Percentiles rank a stretch among this genome's conserved stretches.
Conservation (phyloP, 2,329 filamentous ascomycete genomes). For the Pochonia chlamydosporia region DNA sequence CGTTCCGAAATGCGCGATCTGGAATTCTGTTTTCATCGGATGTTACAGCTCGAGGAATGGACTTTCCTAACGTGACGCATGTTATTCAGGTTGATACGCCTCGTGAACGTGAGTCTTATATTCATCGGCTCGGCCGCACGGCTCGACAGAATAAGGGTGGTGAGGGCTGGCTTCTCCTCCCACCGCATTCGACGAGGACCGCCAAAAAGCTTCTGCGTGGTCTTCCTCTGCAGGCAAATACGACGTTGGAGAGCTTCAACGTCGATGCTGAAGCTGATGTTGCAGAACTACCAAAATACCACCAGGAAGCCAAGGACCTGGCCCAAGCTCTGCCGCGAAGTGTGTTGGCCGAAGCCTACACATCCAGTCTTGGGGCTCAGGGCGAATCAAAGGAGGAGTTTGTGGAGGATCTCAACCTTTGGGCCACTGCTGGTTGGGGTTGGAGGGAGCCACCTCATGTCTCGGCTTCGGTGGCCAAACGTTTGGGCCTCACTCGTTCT, state of each 20-base stretch:
- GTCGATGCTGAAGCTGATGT: constrained; percentile 49
- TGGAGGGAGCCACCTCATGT: constrained; percentile 40
- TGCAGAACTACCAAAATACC: constrained; percentile 38
- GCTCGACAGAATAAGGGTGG: constrained; percentile 69
- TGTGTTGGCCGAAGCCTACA: constrained; percentile 41
- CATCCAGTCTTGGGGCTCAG: constrained; percentile 50
- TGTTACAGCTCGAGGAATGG: constrained; percentile 77
- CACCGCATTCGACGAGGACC: constrained; percentile 43
- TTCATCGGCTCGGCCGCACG: constrained; percentile 72
- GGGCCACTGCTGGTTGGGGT: constrained; percentile 46
- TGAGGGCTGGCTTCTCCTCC: constrained; percentile 62
- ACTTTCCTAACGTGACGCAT: constrained; percentile 75
- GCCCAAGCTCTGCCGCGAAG: constrained; percentile 33
- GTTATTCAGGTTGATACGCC: constrained; percentile 69
- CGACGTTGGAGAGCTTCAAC: constrained; percentile 42
- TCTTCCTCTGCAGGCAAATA: constrained; percentile 55
- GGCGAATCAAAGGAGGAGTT: constrained; percentile 31
- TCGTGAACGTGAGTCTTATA: constrained; percentile 62
- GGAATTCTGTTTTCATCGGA: constrained; percentile 73
- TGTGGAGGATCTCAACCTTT: constrained; percentile 48
- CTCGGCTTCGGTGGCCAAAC: constrained; percentile 21
- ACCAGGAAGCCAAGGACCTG: constrained; percentile 37
- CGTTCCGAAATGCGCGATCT: constrained; percentile 59
- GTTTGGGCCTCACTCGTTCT: constrained; percentile 24
- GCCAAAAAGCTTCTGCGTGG: constrained; percentile 47